Conservation (phyloP, 2,329 filamentous ascomycete genomes). For the Stachybotrys echinatus region DNA sequence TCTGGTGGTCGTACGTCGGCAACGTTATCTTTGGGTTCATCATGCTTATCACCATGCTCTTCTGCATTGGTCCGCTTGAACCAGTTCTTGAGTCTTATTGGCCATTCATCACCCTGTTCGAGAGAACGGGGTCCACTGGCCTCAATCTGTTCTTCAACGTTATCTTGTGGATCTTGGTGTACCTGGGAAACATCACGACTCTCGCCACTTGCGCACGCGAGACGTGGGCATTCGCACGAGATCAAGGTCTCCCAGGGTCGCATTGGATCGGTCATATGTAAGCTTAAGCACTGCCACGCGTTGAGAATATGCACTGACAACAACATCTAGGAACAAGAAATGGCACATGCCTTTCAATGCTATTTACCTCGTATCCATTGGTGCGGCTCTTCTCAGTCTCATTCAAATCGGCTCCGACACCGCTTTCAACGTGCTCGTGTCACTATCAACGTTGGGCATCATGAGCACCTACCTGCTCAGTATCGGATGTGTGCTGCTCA, state of each 20-base stretch:
- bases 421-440: constrained; percentile 28
- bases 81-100: constrained; percentile 9
- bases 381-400: constrained; percentile 22
- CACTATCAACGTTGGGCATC: constrained; percentile 23
- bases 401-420: constrained; percentile 26
- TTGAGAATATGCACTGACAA: background rate
- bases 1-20: constrained; percentile 10
- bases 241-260: background rate
- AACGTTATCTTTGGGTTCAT: constrained; percentile 14
- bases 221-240: constrained; percentile 1
- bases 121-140: constrained; percentile 4
- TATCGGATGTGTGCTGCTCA: constrained; percentile 24
- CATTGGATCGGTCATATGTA: background rate
- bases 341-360: constrained; percentile 25
- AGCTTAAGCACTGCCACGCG: background rate
- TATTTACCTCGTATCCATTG: constrained; percentile 19
- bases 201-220: constrained; percentile 1
- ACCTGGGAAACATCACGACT: constrained; percentile 1
- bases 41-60: constrained; percentile 15
- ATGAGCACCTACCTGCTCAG: constrained; percentile 26
- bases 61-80: constrained; percentile 12
- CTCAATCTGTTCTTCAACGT: constrained; percentile 6
- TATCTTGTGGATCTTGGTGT: constrained; percentile 3
- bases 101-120: constrained; percentile 20
- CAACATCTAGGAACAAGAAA: constrained; percentile 2